Evolutionary conservation across 23 red algal species (phyloP), one percentile per base, ranked within the genome.

Genomic region (Chondrus crispus): DNA sequence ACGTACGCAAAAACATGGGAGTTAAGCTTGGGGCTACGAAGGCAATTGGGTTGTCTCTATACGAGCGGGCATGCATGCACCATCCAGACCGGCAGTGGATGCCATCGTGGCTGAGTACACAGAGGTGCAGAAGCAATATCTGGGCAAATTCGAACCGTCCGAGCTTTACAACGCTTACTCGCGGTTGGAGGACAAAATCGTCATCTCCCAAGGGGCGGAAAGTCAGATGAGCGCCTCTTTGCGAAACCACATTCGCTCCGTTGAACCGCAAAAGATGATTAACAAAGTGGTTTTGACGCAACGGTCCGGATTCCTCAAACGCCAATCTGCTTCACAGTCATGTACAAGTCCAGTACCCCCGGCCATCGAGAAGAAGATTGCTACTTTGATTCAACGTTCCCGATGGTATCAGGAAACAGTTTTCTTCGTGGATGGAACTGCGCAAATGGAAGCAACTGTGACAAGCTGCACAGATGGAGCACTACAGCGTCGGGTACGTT

Each of bases 1-100:
- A 85, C 57, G 81, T 85, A 35, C 29, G 41, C 44, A 85, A 85
- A 85, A 68, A 85, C 32, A 85, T 85, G 62, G 81, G 81, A 9
- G 5, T 60, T 22, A 69, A 64, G 36, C 36, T 85, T 2, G 81
- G 81, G 32, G 81, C 81, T 45, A 5, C 35, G 33, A 85, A 49
- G 24, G 55, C 81, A 14, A 68, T 69, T 68, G 81, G 62, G 2
- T 68, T 69, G 5, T 85, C 81, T 14, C 36, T 85, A 3, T 57
- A 22, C 22, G 52, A 57, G 16, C 52, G 22, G 22, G 52, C 52
- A 57, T 16, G 22, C 52, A 57, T 57, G 52, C 52, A 16, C 52
- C 22, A 57, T 16, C 52, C 14, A 14, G 22, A 22, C 52, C 14
- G 22, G 52, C 22, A 14, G 52, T 57, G 52, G 22, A 57, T 16